These are phyloP conservation scores for Cairneyella variabilis DNA, from an alignment of 495 filamentous ascomycete species.

Conservation along the genomic window DNA sequence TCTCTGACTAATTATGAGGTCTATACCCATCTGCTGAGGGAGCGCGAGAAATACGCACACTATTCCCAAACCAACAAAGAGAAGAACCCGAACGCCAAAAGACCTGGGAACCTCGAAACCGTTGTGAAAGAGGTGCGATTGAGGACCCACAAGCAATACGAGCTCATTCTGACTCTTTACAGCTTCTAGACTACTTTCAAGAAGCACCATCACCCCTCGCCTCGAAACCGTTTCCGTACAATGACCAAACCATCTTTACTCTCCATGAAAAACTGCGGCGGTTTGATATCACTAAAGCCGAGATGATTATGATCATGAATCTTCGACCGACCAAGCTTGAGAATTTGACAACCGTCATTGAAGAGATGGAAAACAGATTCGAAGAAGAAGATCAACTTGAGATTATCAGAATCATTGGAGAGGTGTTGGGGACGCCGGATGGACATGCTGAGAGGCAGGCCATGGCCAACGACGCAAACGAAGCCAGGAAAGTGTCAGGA, in stretches of 20 bases:
- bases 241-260: conserved; percentile 27
- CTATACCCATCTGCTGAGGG: conserved; percentile 47
- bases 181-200: conserved; percentile 30
- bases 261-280: conserved; percentile 40
- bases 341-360: conserved; percentile 42
- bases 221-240: conserved; percentile 22
- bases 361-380: conserved; percentile 46
- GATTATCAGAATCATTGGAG: conserved; percentile 34
- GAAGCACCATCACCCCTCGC: conserved; percentile 29
- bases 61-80: conserved; percentile 18
- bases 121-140: conserved; percentile 37
- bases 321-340: conserved; percentile 38
- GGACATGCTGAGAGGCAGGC: conserved; percentile 25
- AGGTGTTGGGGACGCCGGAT: conserved; percentile 31
- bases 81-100: conserved; percentile 18
- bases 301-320: conserved; percentile 63
- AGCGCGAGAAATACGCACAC: conserved; percentile 11
- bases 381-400: conserved; percentile 30
- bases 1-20: conserved; percentile 65
- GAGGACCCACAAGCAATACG: too few species aligned
- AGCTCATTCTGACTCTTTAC: too few species aligned
- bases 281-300: conserved; percentile 55
- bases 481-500: conserved; percentile 18
- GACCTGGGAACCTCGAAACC: conserved; percentile 40
- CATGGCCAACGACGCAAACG: conserved; percentile 24